Base-by-base conservation (phyloP, 257 asterid species). In the Knoxia roxburghii region DNA sequence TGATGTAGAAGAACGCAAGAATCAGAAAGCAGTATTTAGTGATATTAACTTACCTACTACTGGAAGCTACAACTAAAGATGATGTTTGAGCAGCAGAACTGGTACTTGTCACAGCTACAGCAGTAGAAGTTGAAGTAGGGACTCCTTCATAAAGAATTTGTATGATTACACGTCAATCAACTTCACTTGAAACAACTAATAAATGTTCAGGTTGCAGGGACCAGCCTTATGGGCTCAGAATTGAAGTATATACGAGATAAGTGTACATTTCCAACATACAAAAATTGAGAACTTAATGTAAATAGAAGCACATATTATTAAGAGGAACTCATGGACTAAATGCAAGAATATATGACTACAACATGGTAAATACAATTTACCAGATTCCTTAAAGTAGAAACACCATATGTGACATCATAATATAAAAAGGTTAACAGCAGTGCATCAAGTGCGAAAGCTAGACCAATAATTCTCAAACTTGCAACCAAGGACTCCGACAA, bases 41-140 rank as follows among this genome's bases (percentile, higher is more conserved):
- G 57, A 72, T 69, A n/a, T 51, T 75, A 15, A 76, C 96, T 79
- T 72, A 91, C 96, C 96, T 91, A 69, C 90, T 83, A 71, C 86
- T 82, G 53, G 90, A 80, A 76, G 92, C 74, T 63, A 76, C 83
- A 77, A 68, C 85, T 64, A 81, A 70, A 37, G 95, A 78, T 67
- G 96, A 73, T 49, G 88, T 77, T 79, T 81, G 96, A 73, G 89
- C 72, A 67, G 95, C 76, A 79, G 89, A 78, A 74, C 76, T 73
- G 68, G 95, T 45, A 70, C 70, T 73, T 74, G 85, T 66, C 73
- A 77, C 77, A 64, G 61, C 75, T 73, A 87, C 76, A 62, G 71
- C 65, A 57, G 86, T 72, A 74, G 93, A 80, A 72, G 85, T 79
- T 63, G 74, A 68, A 72, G 77, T 63, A 32, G 82, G 62, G 26